Evolutionary conservation across 257 asterid species (phyloP).

Genomic region (Solanum okadae): DNA sequence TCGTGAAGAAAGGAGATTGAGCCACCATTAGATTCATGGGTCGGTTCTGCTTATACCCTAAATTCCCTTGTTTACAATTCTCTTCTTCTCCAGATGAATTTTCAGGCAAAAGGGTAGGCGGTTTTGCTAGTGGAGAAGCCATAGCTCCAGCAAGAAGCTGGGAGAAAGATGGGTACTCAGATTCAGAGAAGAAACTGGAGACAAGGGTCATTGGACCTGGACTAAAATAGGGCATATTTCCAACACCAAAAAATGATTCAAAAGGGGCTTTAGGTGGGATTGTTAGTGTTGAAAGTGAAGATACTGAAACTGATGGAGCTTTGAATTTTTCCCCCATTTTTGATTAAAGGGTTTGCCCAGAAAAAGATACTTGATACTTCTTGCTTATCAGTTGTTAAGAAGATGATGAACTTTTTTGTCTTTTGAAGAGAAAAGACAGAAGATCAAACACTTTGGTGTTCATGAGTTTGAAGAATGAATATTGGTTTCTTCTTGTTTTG

Average conservation of each 20-base stretch:
- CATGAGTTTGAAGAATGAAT: not conserved
- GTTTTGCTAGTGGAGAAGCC: conserved; percentile 58
- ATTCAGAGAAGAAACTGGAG: conserved; percentile 50
- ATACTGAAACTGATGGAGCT: not conserved
- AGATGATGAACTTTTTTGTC: not conserved
- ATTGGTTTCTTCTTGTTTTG: not conserved
- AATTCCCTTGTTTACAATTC: not conserved
- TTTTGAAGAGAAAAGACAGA: not conserved
- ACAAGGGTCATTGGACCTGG: conserved; percentile 34
- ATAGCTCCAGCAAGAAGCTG: conserved; percentile 90
- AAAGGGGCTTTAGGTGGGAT: conserved; percentile 26
- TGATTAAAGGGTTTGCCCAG: not conserved
- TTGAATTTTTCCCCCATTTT: not conserved
- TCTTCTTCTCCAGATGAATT: not conserved
- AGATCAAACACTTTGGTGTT: not conserved
- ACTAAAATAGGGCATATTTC: conserved; percentile 22
- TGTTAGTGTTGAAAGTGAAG: conserved; percentile 14
- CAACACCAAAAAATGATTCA: conserved; percentile 16
- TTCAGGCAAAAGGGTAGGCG: not conserved
- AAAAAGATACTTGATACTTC: not conserved
- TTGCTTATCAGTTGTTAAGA: no score
- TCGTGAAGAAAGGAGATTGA: conserved; percentile 50
- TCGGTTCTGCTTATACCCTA: conserved; percentile 72
- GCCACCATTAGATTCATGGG: conserved; percentile 70
- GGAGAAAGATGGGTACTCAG: conserved; percentile 55